phyloP scores from a whole-genome alignment of 345 rosid species.

The Salix udensis region DNA sequence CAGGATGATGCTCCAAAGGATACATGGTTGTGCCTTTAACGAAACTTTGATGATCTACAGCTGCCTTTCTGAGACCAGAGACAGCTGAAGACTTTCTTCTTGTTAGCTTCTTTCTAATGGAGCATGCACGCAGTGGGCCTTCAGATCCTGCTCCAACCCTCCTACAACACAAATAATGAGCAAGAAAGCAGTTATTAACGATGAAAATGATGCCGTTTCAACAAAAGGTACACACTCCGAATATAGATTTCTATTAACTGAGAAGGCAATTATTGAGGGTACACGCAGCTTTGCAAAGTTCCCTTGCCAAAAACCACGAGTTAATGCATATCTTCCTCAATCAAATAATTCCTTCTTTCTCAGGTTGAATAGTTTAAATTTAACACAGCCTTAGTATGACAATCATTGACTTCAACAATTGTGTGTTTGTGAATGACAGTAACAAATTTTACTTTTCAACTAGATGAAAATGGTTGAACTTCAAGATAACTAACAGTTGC shows the following conservation, averaged over 20 bases:
- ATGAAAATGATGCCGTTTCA: background rate
- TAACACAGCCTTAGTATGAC: background rate
- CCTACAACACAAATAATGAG: conserved; percentile 30
- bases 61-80: conserved; percentile 46
- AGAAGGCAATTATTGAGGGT: background rate
- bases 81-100: conserved; percentile 29
- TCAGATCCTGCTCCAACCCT: conserved; percentile 69
- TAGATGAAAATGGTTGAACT: background rate
- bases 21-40: conserved; percentile 57
- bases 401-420: background rate
- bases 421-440: no score
- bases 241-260: background rate
- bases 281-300: background rate
- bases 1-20: conserved; percentile 63
- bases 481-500: background rate
- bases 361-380: background rate
- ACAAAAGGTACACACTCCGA: background rate
- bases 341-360: background rate
- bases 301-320: background rate
- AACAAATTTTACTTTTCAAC: background rate
- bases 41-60: conserved; percentile 47
- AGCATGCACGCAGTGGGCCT: conserved; percentile 54
- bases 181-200: background rate
- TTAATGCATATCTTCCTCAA: background rate
- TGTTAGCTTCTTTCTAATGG: conserved; percentile 42